Evolutionary conservation across 768 basidiomycete species (phyloP).

Genomic region (Russula dissimulans): DNA sequence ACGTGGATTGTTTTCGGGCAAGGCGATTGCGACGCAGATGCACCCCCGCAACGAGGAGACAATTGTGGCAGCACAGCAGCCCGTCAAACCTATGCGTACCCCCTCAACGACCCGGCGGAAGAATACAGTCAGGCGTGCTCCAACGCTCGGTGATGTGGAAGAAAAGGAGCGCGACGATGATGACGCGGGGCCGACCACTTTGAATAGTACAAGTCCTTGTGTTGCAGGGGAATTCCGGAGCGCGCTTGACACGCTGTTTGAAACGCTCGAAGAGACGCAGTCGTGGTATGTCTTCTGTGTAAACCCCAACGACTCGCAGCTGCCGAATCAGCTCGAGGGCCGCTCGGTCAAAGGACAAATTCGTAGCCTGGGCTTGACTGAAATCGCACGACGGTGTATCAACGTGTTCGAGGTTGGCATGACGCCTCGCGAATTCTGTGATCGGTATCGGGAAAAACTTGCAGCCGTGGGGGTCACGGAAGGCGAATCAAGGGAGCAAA

Average conservation of each 20-base stretch:
- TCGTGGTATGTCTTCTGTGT: slow-evolving; percentile 89
- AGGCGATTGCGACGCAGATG: slow-evolving; percentile 84
- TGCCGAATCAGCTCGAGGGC: slow-evolving; percentile 91
- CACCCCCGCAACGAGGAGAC: slow-evolving; percentile 93
- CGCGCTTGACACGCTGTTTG: slow-evolving; percentile 77
- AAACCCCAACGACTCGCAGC: slow-evolving; percentile 90
- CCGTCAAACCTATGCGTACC: slow-evolving; percentile 87
- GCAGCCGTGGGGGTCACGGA: slow-evolving; percentile 46
- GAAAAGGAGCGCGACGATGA: slow-evolving; percentile 44
- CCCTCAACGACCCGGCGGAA: slow-evolving; percentile 78
- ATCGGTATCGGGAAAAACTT: slow-evolving; percentile 69
- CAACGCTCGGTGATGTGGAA: slow-evolving; percentile 36
- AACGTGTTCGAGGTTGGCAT: slow-evolving; percentile 77
- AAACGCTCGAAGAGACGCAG: slow-evolving; percentile 83
- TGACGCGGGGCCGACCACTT: slow-evolving; percentile 24
- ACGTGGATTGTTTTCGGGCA: slow-evolving; percentile 78
- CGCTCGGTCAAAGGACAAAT: slow-evolving; percentile 90
- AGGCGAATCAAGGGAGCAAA: slow-evolving; percentile 49
- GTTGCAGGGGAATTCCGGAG: slow-evolving; percentile 84
- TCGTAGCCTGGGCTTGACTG: slow-evolving; percentile 65
- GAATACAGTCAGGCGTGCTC: slow-evolving; percentile 55
- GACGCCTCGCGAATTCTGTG: slow-evolving; percentile 78
- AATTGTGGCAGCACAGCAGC: slow-evolving; percentile 89
- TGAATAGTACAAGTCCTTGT: slow-evolving; percentile 43
- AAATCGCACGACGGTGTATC: slow-evolving; percentile 59